A percentile compares a stretch with the other conserved stretches of the same genome.
These are phyloP conservation scores for Byssothecium circinans DNA, from an alignment of 2,329 filamentous ascomycete species.

Conservation along the genomic window DNA sequence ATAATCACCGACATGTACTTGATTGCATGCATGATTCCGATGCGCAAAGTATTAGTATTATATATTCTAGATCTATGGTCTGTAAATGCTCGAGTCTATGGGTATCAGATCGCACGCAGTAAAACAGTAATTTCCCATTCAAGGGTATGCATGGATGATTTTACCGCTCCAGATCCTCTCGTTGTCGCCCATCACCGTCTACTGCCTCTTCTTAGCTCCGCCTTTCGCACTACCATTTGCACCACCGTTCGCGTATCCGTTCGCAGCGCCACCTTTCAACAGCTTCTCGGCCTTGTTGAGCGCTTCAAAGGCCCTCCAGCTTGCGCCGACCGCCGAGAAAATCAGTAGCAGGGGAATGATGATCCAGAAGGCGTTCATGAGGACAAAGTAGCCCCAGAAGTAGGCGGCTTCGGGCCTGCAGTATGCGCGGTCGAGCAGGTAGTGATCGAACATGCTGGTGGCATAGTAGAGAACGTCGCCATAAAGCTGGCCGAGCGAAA, in stretches of 20 bases:
- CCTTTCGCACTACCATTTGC: conserved; percentile 23
- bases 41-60: too few relatives aligned
- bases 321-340: conserved; percentile 37
- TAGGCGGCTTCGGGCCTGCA: conserved; percentile 65
- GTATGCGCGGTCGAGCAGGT: conserved; percentile 56
- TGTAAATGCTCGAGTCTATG: too few relatives aligned
- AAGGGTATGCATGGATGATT: too few relatives aligned
- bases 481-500: conserved; percentile 66
- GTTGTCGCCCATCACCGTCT: too few relatives aligned
- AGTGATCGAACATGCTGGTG: conserved; percentile 64
- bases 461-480: conserved; percentile 67
- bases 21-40: too few relatives aligned
- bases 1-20: too few relatives aligned
- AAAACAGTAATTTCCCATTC: too few relatives aligned
- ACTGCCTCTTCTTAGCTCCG: conserved; percentile 36
- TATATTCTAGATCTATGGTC: too few relatives aligned
- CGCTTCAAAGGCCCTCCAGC: conserved; percentile 37
- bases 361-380: conserved; percentile 70
- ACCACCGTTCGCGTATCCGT: conserved; percentile 10
- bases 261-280: conserved; percentile 19
- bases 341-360: conserved; percentile 54
- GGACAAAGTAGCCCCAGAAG: conserved; percentile 67
- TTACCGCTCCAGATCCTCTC: too few relatives aligned
- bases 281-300: conserved; percentile 40
- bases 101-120: too few relatives aligned